These are phyloP conservation scores for Gossypium aridum DNA, from an alignment of 441 rosid species.

Conservation along the genomic window DNA sequence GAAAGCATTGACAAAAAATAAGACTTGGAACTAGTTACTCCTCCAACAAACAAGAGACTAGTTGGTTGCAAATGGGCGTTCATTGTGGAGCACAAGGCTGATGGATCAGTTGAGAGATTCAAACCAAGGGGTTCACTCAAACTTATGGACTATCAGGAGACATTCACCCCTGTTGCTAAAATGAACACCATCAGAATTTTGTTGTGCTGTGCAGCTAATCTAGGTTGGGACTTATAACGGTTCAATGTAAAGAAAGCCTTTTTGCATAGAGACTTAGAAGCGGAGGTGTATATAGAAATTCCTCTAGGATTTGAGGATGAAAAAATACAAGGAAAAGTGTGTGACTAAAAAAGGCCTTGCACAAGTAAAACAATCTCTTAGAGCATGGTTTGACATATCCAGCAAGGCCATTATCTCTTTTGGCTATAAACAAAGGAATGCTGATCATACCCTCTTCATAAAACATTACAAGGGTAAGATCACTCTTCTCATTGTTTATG, in stretches of 20 bases:
- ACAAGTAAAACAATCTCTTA: neutral
- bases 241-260: neutral
- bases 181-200: neutral
- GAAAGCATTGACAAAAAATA: neutral
- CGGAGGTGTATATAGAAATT: neutral
- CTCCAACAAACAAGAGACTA: neutral
- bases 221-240: neutral
- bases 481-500: neutral
- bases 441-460: neutral
- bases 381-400: neutral
- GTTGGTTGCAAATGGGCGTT: neutral
- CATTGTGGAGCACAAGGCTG: neutral
- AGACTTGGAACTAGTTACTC: neutral
- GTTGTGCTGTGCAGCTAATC: neutral
- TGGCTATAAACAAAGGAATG: neutral
- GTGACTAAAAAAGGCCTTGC: neutral
- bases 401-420: neutral
- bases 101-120: neutral
- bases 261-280: neutral
- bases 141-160: neutral
- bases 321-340: neutral
- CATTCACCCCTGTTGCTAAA: neutral
- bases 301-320: neutral
- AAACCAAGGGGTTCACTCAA: neutral
- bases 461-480: neutral